Base-by-base conservation (phyloP, 2,329 filamentous ascomycete genomes). In the Nothopassalora personata region DNA sequence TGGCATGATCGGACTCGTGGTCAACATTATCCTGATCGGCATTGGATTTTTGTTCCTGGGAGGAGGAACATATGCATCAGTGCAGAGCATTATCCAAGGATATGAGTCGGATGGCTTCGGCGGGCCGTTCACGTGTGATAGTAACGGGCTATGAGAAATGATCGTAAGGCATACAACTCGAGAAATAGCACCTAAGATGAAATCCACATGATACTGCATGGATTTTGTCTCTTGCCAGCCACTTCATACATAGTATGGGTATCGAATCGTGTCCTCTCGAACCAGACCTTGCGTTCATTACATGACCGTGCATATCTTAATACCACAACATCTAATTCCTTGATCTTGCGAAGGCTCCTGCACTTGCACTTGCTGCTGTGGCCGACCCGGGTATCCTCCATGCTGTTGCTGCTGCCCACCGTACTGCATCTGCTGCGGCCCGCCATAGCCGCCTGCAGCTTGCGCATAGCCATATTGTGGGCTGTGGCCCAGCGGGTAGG, bases 21-120 rank as follows among this genome's bases (percentile, higher is more conserved):
- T 94, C 55, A 97, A 96, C 69, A 70, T 90, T 15, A 66, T 85
- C 62, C 83, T 96, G 60, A 91, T 94, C 59, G 30, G 81, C 1
- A 84, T 88, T 18, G 92, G 92, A 0, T 54, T 95, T n/a, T 84
- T 92, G 66, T 95, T 96, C 77, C 75, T 97, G 51, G 86, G 81
- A 0, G 89, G 81, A 0, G 92, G 92, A 39, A 97, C 91, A 3
- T 96, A 96, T 70, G 85, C 78, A 15, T 77, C 77, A 60, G 86
- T 91, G 0, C 82, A 90, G 73, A 85, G 84, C 57, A 92, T 92
- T 59, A 82, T 94, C 27, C 79, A 90, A 59, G 86, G 86, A 19
- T 96, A 93, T 69, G 71, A 81, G 33, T 74, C 79, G 0, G 83
- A 84, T 3, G 76, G 76, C 0, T 88, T 95, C 28, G 82, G 86